A percentile compares a stretch with the other conserved stretches of the same genome.
Evolutionary conservation across 805 yeast genomes (phyloP).

Genomic region (Schwanniomyces polymorphus): DNA sequence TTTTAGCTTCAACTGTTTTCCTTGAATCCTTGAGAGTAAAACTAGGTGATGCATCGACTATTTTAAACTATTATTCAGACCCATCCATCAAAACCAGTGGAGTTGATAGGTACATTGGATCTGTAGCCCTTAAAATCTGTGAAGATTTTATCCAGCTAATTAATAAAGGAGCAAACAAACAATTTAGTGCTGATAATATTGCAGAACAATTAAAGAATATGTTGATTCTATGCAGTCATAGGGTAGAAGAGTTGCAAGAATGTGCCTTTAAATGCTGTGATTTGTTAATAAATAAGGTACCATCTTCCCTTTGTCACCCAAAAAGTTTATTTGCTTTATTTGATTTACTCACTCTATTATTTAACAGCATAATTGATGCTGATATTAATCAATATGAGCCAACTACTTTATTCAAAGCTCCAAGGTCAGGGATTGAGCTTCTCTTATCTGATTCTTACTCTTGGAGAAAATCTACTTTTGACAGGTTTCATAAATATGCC

Average conservation of each 20-base stretch:
- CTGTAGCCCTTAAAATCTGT: conserved; percentile 60
- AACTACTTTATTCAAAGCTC: conserved; percentile 56
- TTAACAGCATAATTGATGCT: conserved; percentile 79
- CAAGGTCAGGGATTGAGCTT: conserved; percentile 47
- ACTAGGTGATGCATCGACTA: conserved; percentile 79
- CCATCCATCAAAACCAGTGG: conserved; percentile 67
- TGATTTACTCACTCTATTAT: conserved; percentile 76
- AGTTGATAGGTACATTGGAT: conserved; percentile 66
- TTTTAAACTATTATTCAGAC: conserved; percentile 79
- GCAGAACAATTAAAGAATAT: conserved; percentile 71
- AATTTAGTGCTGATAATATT: conserved; percentile 54
- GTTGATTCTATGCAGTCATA: conserved; percentile 72
- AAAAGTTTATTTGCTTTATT: conserved; percentile 72
- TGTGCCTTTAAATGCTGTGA: conserved; percentile 81
- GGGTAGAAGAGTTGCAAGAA: conserved; percentile 70
- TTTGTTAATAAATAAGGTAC: conserved; percentile 60
- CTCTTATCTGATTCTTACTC: conserved; percentile 71
- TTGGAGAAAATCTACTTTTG: conserved; percentile 73
- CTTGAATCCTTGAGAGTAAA: conserved; percentile 78
- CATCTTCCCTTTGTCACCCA: conserved; percentile 77
- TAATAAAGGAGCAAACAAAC: conserved; percentile 51
- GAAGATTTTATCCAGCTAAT: conserved; percentile 55
- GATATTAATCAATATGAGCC: conserved; percentile 86
- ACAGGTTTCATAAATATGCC: conserved; percentile 57
- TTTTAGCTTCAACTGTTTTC: conserved; percentile 76